Percentiles rank a stretch among this genome's conserved stretches.
phyloP scores from a whole-genome alignment of 176 grass and related monocot species.

The Carex parvula region DNA sequence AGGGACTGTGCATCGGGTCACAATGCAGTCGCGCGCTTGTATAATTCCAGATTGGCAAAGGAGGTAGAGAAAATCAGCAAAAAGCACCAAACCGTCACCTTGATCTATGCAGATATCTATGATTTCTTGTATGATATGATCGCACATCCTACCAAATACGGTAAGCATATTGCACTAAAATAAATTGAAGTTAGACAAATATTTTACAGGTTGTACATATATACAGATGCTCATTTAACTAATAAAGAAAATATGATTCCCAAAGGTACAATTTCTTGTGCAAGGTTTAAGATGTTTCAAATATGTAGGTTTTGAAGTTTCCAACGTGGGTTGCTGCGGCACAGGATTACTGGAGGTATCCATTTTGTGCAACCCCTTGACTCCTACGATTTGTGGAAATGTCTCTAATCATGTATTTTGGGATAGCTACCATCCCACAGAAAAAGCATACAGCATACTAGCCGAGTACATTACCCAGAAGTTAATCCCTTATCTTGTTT shows the following conservation, averaged over 20 bases:
- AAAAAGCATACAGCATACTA: slow-evolving; percentile 61
- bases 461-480: slow-evolving; percentile 48
- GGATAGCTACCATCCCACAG: slow-evolving; percentile 88
- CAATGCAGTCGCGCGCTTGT: slow-evolving; percentile 49
- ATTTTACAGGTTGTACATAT: background rate
- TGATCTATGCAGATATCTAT: slow-evolving; percentile 70
- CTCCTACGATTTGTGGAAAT: slow-evolving; percentile 39
- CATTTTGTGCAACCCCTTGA: slow-evolving; percentile 56
- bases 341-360: slow-evolving; percentile 63
- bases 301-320: slow-evolving; percentile 40
- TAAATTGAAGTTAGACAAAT: background rate
- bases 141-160: slow-evolving; percentile 36
- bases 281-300: background rate
- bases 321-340: slow-evolving; percentile 60
- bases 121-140: slow-evolving; percentile 60
- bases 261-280: background rate
- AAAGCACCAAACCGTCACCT: slow-evolving; percentile 1
- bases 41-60: slow-evolving; percentile 37
- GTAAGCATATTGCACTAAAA: slow-evolving; percentile 24
- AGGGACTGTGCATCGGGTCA: slow-evolving; percentile 40
- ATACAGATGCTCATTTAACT: background rate
- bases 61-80: slow-evolving; percentile 10
- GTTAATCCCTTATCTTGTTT: slow-evolving; percentile 30
- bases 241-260: background rate
- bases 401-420: slow-evolving; percentile 67